Evolutionary conservation across 176 grass and related monocot genomes (phyloP).

Genomic region (Dactylis glomerata): DNA sequence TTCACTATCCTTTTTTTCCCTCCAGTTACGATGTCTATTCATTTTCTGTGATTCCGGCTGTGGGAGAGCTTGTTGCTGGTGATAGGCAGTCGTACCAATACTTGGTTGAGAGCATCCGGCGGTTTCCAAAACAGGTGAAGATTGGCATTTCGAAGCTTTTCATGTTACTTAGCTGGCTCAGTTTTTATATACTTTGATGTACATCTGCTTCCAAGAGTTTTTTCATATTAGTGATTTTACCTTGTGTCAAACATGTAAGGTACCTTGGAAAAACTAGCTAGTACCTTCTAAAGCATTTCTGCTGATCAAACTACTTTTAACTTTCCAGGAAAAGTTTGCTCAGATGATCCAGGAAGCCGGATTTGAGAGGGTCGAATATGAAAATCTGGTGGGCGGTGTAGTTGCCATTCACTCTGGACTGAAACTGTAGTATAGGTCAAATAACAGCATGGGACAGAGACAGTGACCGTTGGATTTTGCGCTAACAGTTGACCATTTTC

Average conservation of each 20-base stretch:
- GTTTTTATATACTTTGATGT: neutral
- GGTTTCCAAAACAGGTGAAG: slow-evolving; percentile 79
- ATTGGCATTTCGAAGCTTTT: neutral
- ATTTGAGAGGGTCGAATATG: slow-evolving; percentile 82
- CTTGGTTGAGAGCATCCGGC: slow-evolving; percentile 88
- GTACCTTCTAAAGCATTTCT: neutral
- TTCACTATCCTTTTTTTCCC: neutral
- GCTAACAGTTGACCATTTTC: neutral
- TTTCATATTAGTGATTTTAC: neutral
- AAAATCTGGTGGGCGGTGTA: slow-evolving; percentile 92
- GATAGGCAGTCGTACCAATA: slow-evolving; percentile 84
- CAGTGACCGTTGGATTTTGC: neutral
- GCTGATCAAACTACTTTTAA: slow-evolving; percentile 13
- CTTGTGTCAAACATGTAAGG: neutral
- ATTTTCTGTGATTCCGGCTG: slow-evolving; percentile 84
- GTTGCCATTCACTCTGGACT: slow-evolving; percentile 95
- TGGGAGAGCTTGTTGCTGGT: slow-evolving; percentile 83
- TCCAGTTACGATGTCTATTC: slow-evolving; percentile 88
- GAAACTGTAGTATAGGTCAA: slow-evolving; percentile 46
- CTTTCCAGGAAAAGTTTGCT: slow-evolving; percentile 72
- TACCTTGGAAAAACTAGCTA: neutral
- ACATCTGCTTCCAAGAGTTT: neutral
- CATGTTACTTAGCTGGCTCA: neutral
- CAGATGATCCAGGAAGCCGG: slow-evolving; percentile 88
- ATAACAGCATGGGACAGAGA: neutral